phyloP scores from a whole-genome alignment of 768 basidiomycete species.

The Infundibulicybe gibba region DNA sequence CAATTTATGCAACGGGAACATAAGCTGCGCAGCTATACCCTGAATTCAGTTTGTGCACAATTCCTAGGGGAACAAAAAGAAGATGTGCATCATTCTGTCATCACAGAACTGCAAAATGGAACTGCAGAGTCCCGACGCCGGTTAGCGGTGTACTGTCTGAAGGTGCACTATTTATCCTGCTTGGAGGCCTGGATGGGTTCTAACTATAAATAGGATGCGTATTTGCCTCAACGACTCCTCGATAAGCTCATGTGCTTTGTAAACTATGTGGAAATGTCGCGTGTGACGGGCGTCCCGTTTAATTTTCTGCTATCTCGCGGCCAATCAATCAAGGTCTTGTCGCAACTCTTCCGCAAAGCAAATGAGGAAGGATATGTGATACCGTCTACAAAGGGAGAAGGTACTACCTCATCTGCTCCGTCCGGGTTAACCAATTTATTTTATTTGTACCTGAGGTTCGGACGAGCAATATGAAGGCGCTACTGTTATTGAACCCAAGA shows the following conservation, averaged over 20 bases:
- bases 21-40: constrained; percentile 93
- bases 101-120: constrained; percentile 96
- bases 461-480: constrained; percentile 99
- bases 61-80: constrained; percentile 99
- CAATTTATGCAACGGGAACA: constrained; percentile 99
- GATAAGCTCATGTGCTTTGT: constrained; percentile 99
- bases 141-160: constrained; percentile 95
- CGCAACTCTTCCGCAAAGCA: constrained; percentile 91
- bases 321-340: constrained; percentile 98
- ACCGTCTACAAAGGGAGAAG: constrained; percentile 83
- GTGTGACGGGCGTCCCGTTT: constrained; percentile 99
- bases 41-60: constrained; percentile 97
- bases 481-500: constrained; percentile 95
- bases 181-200: neutral
- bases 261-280: constrained; percentile 99
- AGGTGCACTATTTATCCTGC: constrained; percentile 44
- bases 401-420: constrained; percentile 28
- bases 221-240: constrained; percentile 91
- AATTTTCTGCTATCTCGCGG: constrained; percentile 92
- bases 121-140: constrained; percentile 90
- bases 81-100: constrained; percentile 97
- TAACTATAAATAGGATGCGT: constrained; percentile 74
- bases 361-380: constrained; percentile 90
- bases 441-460: constrained; percentile 43
- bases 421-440: neutral